Evolutionary conservation across 2,329 filamentous ascomycete genomes (phyloP), one percentile per base, ranked within the genome.

Genomic region (Amylocarpus encephaloides): DNA sequence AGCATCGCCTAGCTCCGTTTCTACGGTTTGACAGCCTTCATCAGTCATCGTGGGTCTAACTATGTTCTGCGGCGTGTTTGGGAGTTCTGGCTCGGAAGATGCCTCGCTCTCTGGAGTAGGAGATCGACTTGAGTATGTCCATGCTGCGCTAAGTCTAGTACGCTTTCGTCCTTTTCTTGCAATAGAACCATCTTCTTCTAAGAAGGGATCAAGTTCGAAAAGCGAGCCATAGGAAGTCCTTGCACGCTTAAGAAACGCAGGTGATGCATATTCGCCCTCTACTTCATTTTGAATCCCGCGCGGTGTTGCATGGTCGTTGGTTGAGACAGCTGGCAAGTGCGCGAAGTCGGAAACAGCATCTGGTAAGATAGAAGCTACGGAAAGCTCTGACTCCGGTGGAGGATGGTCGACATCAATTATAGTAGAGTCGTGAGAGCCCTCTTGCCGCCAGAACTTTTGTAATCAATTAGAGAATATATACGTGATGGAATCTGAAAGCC

Each of bases 211-310:
- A 4, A 76, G 76, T 56, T 86, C 80, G 45, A 85, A 80, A 0
- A 85, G 68, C 0, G 81, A 79, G 1, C 83, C 83, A 49, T 85
- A 85, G 0, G 86, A 90, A 3, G 85, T 71, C 49, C 85, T 76
- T 12, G 80, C 77, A 47, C 85, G 77, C 65, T 86, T 91, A 16
- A 88, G 70, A 59, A 94, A 95, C 0, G 88, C 87, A 0, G 90
- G 90, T 2, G 89, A 94, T 4, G 79, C 73, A 70, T 82, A 93
- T 58, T 85, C 78, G 15, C 59, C 56, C 22, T 73, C 70, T 40
- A 71, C 60, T 7, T 71, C 71, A 41, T 71, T 58, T 2, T 62
- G 62, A 16, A 66, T 53, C 16, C 65, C 66, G 5, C 58, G 52
- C 51, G 68, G 66, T 43, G 71, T 72, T 15, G 59, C 55, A 13